Evolutionary conservation across 176 grass and related monocot species (phyloP), one percentile per base, ranked within the genome.

Genomic region (Rhipidocladum racemiflorum): DNA sequence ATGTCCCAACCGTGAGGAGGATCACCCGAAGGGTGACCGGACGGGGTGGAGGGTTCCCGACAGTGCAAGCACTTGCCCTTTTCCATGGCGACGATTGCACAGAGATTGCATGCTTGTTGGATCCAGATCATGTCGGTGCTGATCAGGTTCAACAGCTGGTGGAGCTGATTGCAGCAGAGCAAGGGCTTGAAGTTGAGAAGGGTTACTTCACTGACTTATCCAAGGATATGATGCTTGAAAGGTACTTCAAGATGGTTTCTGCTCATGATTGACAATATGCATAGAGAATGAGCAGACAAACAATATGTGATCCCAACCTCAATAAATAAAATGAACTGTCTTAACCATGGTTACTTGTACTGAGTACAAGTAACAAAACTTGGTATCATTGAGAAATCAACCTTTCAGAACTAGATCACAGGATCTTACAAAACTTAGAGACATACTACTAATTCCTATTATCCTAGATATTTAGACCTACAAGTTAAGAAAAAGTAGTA

Each of bases 121-220:
- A 97, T 68, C 86, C 88, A 4, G 80, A 68, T 53, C 76, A 66
- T 68, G 86, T 89, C 4, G 70, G 84, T 17, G 69, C 88, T 0
- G 75, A 86, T 78, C 86, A 87, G 65, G 70, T 97, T 85, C 94
- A 97, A 6, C 81, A 32, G 4, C 80, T 69, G 30, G 89, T 97
- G 21, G 91, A 91, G 74, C 85, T 70, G 76, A 87, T 88, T 70
- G 81, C 86, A 9, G 70, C 36, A 14, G 86, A 91, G 16, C 86
- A 89, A 72, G 94, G 88, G 4, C 87, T 93, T 42, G 82, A 76
- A 55, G 91, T 93, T 45, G 94, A 89, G 35, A 85, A 89, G 56
- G 94, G 91, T 1, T 97, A 97, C 78, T 91, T 42, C 83, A 97
- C 94, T n/a, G 94, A 97, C 45, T 38, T 91, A 25, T 81, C 94